Evolutionary conservation across 352 stramenopile genomes (phyloP), one percentile per base, ranked within the genome.

Genomic region (Phytophthora pinifolia): DNA sequence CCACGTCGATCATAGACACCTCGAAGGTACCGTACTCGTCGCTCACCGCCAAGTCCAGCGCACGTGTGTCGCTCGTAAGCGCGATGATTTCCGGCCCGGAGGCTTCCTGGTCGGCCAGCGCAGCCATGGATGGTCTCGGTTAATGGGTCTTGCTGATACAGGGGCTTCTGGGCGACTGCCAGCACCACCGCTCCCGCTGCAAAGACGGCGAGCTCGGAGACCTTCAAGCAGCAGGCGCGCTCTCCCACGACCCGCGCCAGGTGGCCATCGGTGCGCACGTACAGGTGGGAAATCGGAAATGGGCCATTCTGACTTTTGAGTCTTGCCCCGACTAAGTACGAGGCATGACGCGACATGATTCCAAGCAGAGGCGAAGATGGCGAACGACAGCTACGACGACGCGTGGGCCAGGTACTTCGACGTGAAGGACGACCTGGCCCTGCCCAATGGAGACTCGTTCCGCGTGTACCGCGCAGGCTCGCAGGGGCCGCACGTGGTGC

Each of bases 381-480:
- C 48, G 46, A 54, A 14, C 22, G 44, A 54, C 27, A 55, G 49
- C 55, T 72, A 62, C 36, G 74, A 85, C 35, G 60, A 49, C 34
- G 62, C 72, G 27, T 95, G 85, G 85, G 48, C 49, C 36, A 67
- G 77, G 46, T 93, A 93, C 59, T 95, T 93, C 47, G 85, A 95
- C 65, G 44, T 55, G 25, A 76, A 74, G 34, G 71, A 84, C 51
- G 82, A 93, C 54, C 43, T 95, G 12, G 32, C 41, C 51, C 62
- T 93, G 18, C 44, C 60, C 17, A 86, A 80, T 67, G 82, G 79
- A 54, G 75, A 91, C 52, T 82, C 77, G 30, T 96, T 95, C 58
- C 72, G 83, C 25, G 80, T 86, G 44, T 96, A 95, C 61, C 65
- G 65, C 32, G 79, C 83, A 31, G 87, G 87, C 20, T 75, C 61